Conservation (phyloP, 495 filamentous ascomycete genomes). For the Pseudomonodictys pantanalensis region DNA sequence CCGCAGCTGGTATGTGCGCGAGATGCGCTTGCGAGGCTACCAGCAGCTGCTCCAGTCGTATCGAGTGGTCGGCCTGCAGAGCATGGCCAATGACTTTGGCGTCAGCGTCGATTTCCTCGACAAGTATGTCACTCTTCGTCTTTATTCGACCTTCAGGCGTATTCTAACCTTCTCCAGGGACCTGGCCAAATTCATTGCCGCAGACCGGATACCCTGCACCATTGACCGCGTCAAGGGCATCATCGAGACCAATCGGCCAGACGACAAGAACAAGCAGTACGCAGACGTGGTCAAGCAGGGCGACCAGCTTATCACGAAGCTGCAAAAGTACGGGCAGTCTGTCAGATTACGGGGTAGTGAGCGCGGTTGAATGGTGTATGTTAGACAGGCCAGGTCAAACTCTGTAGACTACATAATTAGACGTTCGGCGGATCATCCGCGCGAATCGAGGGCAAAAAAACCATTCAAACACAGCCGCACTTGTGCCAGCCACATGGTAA, state of each 20-base stretch:
- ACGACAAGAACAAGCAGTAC: conserved; percentile 99
- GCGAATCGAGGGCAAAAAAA: neutral
- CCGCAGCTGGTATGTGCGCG: conserved; percentile 90
- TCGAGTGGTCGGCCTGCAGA: conserved; percentile 88
- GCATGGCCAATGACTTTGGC: conserved; percentile 95
- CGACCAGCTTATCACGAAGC: conserved; percentile 93
- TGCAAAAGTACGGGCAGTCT: conserved; percentile 97
- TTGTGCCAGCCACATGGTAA: neutral
- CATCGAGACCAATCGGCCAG: conserved; percentile 95
- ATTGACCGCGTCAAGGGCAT: conserved; percentile 97
- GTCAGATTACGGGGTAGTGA: conserved; percentile 93
- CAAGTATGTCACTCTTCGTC: conserved; percentile 55
- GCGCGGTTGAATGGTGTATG: conserved; percentile 52
- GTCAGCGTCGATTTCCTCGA: conserved; percentile 95
- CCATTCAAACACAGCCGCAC: neutral
- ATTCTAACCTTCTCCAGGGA: conserved; percentile 56
- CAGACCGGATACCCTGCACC: conserved; percentile 87
- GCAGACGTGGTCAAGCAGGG: conserved; percentile 95
- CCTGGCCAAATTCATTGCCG: conserved; percentile 94
- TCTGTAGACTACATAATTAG: conserved; percentile 10
- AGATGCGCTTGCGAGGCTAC: conserved; percentile 95
- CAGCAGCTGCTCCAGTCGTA: conserved; percentile 97
- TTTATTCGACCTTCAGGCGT: conserved; percentile 4
- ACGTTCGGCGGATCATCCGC: neutral
- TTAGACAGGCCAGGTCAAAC: neutral